Evolutionary conservation across 495 filamentous ascomycete genomes (phyloP).

Genomic region (Amphirosellinia nigrospora): DNA sequence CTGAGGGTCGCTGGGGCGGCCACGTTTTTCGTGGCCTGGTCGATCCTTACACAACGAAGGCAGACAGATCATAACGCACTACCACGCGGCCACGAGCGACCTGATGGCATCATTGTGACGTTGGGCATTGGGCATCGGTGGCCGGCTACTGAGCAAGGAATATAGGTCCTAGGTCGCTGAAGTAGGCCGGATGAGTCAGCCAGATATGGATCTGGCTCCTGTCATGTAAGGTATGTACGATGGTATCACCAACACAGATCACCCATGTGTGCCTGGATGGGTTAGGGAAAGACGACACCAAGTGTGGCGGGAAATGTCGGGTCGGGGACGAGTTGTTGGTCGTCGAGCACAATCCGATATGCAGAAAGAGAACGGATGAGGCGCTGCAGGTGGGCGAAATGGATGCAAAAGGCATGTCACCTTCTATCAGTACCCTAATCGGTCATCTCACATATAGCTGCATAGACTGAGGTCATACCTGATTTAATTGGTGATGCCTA

Average conservation of each 20-base stretch:
- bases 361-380: background rate
- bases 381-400: background rate
- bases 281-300: background rate
- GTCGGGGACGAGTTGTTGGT: background rate
- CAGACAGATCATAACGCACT: background rate
- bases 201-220: background rate
- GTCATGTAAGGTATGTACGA: background rate
- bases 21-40: background rate
- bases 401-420: background rate
- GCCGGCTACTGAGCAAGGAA: background rate
- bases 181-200: background rate
- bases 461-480: background rate
- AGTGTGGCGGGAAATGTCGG: background rate
- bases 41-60: background rate
- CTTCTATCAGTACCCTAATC: background rate
- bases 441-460: background rate
- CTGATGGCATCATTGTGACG: conserved; percentile 10
- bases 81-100: background rate
- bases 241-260: conserved; percentile 4
- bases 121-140: too few relatives aligned
- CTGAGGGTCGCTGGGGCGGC: background rate
- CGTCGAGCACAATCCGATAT: background rate
- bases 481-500: background rate
- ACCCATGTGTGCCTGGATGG: background rate
- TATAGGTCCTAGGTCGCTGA: background rate